phyloP scores from a whole-genome alignment of 2,329 filamentous ascomycete species.

The Penicillium brasilianum region DNA sequence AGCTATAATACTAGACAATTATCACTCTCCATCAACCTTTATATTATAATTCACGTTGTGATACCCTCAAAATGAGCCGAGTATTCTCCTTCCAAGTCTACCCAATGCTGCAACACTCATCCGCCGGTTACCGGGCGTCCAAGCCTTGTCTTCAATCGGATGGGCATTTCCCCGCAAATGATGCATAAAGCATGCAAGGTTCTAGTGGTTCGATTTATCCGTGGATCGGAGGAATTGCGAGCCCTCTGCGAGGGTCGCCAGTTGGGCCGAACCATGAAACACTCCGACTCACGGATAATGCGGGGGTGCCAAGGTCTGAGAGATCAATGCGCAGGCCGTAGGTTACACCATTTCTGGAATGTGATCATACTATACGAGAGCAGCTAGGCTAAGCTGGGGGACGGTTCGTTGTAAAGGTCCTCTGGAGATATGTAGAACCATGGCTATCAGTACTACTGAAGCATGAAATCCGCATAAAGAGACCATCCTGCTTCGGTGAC shows the following conservation, averaged over 20 bases:
- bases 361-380: neutral
- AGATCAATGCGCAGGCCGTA: neutral
- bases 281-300: neutral
- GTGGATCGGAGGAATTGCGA: slow-evolving; percentile 3
- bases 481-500: too few species aligned
- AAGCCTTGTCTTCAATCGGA: too few species aligned
- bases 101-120: neutral
- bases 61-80: neutral
- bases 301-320: neutral
- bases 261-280: neutral
- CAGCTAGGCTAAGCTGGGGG: neutral
- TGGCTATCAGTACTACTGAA: too few species aligned
- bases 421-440: too few species aligned
- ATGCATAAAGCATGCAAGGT: neutral
- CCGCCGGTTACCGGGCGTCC: slow-evolving; percentile 1
- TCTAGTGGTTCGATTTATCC: neutral
- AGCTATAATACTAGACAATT: neutral
- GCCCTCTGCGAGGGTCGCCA: neutral
- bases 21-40: neutral
- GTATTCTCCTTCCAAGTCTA: neutral
- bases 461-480: too few species aligned
- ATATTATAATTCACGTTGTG: neutral
- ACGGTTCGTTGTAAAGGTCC: neutral
- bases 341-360: neutral
- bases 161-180: neutral